Evolutionary conservation across 345 rosid genomes (phyloP).

Genomic region (Citrus mangshanensis): DNA sequence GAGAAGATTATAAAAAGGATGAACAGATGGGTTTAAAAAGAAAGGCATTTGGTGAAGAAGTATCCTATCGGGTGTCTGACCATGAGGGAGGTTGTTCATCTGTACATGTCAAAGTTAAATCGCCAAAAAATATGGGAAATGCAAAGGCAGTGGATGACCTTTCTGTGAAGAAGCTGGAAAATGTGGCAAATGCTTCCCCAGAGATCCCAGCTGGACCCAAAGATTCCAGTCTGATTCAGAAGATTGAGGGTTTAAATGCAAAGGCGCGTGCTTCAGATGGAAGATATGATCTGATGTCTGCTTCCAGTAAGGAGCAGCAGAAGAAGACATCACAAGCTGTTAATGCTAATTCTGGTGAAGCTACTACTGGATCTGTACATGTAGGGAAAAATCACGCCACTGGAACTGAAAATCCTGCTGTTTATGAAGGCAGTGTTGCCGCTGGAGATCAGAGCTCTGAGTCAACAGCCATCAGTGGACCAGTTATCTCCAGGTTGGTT

Average conservation of each 20-base stretch:
- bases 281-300: conserved; percentile 37
- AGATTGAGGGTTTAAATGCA: conserved; percentile 84
- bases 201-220: conserved; percentile 33
- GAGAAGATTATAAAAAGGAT: conserved; percentile 34
- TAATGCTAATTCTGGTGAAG: conserved; percentile 38
- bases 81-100: conserved; percentile 26
- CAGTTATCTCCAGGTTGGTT: conserved; percentile 59
- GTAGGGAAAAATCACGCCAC: conserved; percentile 29
- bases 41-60: conserved; percentile 28
- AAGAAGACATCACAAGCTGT: conserved; percentile 36
- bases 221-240: conserved; percentile 72
- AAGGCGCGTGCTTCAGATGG: conserved; percentile 65
- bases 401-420: conserved; percentile 29
- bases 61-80: conserved; percentile 27
- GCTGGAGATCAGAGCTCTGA: conserved; percentile 42
- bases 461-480: conserved; percentile 29
- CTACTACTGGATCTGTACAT: conserved; percentile 27
- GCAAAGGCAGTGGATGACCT: conserved; percentile 33
- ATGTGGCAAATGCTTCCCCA: conserved; percentile 15
- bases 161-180: conserved; percentile 32
- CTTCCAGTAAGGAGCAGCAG: conserved; percentile 38
- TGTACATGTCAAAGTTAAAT: conserved; percentile 28
- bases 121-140: conserved; percentile 26
- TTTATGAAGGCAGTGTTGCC: conserved; percentile 34
- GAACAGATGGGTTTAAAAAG: conserved; percentile 32